phyloP scores from a whole-genome alignment of 495 filamentous ascomycete genomes.

The Penicillium tannophilum region DNA sequence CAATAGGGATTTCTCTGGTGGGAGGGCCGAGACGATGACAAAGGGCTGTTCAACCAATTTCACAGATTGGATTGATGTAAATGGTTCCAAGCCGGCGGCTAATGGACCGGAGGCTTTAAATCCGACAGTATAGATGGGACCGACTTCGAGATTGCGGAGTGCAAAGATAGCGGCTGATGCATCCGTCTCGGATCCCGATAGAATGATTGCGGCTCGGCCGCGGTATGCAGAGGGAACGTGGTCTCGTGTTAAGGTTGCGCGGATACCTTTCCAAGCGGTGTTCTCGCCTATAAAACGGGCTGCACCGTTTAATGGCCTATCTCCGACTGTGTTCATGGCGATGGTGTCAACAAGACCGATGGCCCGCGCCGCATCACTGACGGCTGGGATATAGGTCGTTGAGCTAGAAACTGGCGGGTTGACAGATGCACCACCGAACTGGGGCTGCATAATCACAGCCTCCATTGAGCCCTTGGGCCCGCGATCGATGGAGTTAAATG shows the following conservation, averaged over 20 bases:
- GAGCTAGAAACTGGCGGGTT: slow-evolving; percentile 63
- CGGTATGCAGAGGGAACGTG: slow-evolving; percentile 80
- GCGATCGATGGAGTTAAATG: slow-evolving; percentile 73
- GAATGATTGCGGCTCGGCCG: slow-evolving; percentile 70
- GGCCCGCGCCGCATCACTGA: slow-evolving; percentile 71
- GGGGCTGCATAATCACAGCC: slow-evolving; percentile 64
- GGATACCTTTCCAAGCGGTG: slow-evolving; percentile 79
- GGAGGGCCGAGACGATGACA: slow-evolving; percentile 75
- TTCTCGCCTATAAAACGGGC: slow-evolving; percentile 71
- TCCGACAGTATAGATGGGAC: slow-evolving; percentile 80
- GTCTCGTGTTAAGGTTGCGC: slow-evolving; percentile 75
- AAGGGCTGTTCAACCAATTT: slow-evolving; percentile 76
- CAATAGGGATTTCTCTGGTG: slow-evolving; percentile 74
- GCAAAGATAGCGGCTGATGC: slow-evolving; percentile 77
- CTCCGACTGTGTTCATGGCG: slow-evolving; percentile 50
- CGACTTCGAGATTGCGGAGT: slow-evolving; percentile 70
- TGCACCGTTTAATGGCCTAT: slow-evolving; percentile 25
- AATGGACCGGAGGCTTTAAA: slow-evolving; percentile 70
- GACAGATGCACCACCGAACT: slow-evolving; percentile 78
- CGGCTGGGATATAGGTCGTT: slow-evolving; percentile 57
- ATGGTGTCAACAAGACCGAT: slow-evolving; percentile 83
- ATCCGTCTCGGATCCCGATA: slow-evolving; percentile 67
- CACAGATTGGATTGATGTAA: slow-evolving; percentile 77
- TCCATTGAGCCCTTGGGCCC: slow-evolving; percentile 64
- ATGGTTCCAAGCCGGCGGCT: slow-evolving; percentile 68